These are phyloP conservation scores for Pyrenophora tritici-repentis DNA, from an alignment of 2,329 filamentous ascomycete species.

Conservation along the genomic window DNA sequence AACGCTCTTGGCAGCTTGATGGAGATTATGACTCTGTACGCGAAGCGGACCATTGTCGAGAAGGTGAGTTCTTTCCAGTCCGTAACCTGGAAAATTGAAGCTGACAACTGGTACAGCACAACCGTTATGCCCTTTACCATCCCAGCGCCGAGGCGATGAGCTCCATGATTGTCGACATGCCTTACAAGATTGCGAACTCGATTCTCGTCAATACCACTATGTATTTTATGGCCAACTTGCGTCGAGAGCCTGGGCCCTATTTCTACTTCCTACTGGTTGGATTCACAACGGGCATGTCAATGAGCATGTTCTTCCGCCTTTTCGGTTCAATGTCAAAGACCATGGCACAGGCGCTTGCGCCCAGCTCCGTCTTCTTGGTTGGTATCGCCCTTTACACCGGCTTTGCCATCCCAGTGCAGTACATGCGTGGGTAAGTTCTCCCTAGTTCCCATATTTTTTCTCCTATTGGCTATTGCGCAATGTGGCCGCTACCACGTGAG, in stretches of 20 bases:
- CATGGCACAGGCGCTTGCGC: constrained; percentile 59
- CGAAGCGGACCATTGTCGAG: constrained; percentile 85
- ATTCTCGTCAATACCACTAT: constrained; percentile 48
- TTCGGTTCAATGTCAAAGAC: constrained; percentile 75
- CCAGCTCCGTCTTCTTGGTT: constrained; percentile 61
- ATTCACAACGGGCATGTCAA: constrained; percentile 64
- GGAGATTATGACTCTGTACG: constrained; percentile 70
- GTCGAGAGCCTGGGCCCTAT: constrained; percentile 68
- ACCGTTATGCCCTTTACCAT: constrained; percentile 82
- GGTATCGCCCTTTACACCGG: constrained; percentile 68
- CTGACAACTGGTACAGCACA: constrained; percentile 58
- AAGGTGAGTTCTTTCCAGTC: constrained; percentile 43
- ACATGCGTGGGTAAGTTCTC: constrained; percentile 49
- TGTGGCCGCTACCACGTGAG: no score
- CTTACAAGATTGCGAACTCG: constrained; percentile 50
- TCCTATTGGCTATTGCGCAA: no score
- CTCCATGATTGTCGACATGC: constrained; percentile 51
- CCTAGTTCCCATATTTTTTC: no score
- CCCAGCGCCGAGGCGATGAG: constrained; percentile 76
- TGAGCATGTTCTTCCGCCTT: constrained; percentile 82
- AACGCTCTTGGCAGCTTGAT: constrained; percentile 68
- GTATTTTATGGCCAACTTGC: constrained; percentile 54
- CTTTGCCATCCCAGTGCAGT: constrained; percentile 67
- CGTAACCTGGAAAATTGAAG: background rate
- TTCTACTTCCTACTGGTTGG: constrained; percentile 76